Base-by-base conservation (phyloP, 1,139 yeast genomes). In the Candida glucosophila region DNA sequence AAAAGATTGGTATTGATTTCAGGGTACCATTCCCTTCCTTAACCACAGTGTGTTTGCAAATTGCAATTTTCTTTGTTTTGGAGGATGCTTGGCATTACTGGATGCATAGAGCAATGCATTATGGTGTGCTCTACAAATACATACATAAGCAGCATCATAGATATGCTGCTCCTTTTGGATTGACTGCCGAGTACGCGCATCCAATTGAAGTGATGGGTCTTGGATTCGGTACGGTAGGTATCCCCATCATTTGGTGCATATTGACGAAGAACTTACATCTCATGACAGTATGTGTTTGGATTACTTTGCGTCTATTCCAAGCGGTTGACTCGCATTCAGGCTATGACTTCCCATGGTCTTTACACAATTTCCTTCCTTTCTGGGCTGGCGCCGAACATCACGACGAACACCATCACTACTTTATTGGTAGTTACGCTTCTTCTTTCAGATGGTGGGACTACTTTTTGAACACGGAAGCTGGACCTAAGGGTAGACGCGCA, bases 341-440 rank as follows among this genome's bases (percentile, higher is more conserved):
- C 31, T 88, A 88, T 56, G 96, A 88, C 47, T 88, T 88, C 71
- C 96, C 97, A 30, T 79, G 93, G 86, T 83, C 95, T 5, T 68
- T 88, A 49, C 88, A 83, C 58, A 83, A 86, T 47, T 76, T 86
- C 56, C 51, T 88, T 32, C 95, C 96, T 19, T 71, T 88, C 58
- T 88, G 97, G 97, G 94, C 97, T 11, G 97, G 97, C 32, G 96
- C 97, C 12, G 96, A 83, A 44, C 97, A 88, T 55, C 97, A 88
- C 50, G 97, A 88, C 51, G 85, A 82, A 49, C 97, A 88, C 53
- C 97, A 88, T 53, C 94, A 83, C 49, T 85, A 77, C 57, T 88
- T 88, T 56, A 78, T 74, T 40, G 96, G 96, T 31, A 85, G 86
- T 58, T 88, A 85, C 52, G 92, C 96, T 14, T 79, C 93, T 29